Evolutionary conservation across 1,284 basidiomycete species (phyloP).

Genomic region (Cutaneotrichosporon mucoides): DNA sequence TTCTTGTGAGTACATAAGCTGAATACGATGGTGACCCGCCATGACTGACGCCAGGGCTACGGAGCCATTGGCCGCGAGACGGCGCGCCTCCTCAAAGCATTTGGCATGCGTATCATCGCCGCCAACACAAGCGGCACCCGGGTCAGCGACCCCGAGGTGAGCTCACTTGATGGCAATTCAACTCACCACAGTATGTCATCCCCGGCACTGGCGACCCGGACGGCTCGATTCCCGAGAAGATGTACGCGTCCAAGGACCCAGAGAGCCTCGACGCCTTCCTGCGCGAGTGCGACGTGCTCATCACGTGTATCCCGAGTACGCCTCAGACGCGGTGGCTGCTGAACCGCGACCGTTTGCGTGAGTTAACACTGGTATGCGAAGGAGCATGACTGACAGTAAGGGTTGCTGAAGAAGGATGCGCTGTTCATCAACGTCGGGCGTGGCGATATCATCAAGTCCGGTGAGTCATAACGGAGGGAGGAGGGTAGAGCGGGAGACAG

Average conservation of each 20-base stretch:
- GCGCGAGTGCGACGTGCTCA: slow-evolving; percentile 40
- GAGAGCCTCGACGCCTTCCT: slow-evolving; percentile 39
- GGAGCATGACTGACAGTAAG: slow-evolving; percentile 8
- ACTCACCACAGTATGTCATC: slow-evolving; percentile 25
- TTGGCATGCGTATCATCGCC: slow-evolving; percentile 41
- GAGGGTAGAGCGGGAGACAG: too few species aligned
- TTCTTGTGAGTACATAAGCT: slow-evolving; percentile 43
- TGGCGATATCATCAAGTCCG: slow-evolving; percentile 36
- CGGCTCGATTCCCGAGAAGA: slow-evolving; percentile 41
- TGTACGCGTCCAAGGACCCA: slow-evolving; percentile 39
- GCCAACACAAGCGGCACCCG: slow-evolving; percentile 44
- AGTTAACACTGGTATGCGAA: slow-evolving; percentile 5
- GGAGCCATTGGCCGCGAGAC: slow-evolving; percentile 41
- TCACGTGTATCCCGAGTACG: slow-evolving; percentile 42
- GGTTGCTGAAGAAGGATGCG: slow-evolving; percentile 29
- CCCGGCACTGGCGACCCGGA: slow-evolving; percentile 43
- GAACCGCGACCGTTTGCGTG: slow-evolving; percentile 36
- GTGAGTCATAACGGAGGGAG: too few species aligned
- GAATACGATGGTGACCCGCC: too few species aligned
- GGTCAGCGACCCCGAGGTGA: slow-evolving; percentile 36
- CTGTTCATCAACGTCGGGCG: slow-evolving; percentile 46
- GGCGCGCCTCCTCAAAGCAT: slow-evolving; percentile 39
- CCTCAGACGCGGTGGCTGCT: slow-evolving; percentile 36
- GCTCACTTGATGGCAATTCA: background rate
- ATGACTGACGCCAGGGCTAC: slow-evolving; percentile 30